A percentile compares a stretch with the other conserved stretches of the same genome.
Conservation (phyloP, 2,329 filamentous ascomycete genomes). For the Aureobasidium pullulans region DNA sequence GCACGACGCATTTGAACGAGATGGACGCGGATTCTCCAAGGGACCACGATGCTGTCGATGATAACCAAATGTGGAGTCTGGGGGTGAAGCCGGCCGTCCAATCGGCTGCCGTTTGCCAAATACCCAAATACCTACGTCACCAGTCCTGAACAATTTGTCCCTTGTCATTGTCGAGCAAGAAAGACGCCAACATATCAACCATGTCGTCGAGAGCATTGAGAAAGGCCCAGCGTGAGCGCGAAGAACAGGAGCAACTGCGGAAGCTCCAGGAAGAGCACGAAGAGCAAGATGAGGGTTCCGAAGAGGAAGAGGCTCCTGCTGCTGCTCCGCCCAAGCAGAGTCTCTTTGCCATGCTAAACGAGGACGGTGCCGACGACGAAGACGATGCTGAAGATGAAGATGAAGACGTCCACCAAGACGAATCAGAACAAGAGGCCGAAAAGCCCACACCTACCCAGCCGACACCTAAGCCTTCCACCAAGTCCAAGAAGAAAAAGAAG, state of each 20-base stretch:
- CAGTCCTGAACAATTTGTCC: not conserved
- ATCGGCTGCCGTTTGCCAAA: not conserved
- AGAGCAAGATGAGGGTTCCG: constrained; percentile 29
- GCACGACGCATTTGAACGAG: constrained; percentile 61
- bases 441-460: constrained; percentile 4
- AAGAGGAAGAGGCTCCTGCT: constrained; percentile 21
- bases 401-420: constrained; percentile 27
- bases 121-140: not conserved
- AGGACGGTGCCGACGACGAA: constrained; percentile 32
- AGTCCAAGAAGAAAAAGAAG: constrained; percentile 40
- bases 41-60: too few species aligned
- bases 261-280: constrained; percentile 25
- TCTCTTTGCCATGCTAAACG: constrained; percentile 40
- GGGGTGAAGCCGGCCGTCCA: not conserved
- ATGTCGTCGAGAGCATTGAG: constrained; percentile 63
- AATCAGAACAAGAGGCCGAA: constrained; percentile 25
- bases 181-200: constrained; percentile 9
- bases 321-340: constrained; percentile 30
- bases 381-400: constrained; percentile 32
- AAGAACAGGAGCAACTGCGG: constrained; percentile 46
- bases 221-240: constrained; percentile 55
- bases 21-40: not conserved
- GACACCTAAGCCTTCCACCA: constrained; percentile 19
- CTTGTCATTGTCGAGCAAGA: not conserved
- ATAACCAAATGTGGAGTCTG: too few species aligned